A percentile compares a stretch with the other conserved stretches of the same genome.
Evolutionary conservation across 116 monocot species (phyloP).

Genomic region (Trichopus zeylanicus): DNA sequence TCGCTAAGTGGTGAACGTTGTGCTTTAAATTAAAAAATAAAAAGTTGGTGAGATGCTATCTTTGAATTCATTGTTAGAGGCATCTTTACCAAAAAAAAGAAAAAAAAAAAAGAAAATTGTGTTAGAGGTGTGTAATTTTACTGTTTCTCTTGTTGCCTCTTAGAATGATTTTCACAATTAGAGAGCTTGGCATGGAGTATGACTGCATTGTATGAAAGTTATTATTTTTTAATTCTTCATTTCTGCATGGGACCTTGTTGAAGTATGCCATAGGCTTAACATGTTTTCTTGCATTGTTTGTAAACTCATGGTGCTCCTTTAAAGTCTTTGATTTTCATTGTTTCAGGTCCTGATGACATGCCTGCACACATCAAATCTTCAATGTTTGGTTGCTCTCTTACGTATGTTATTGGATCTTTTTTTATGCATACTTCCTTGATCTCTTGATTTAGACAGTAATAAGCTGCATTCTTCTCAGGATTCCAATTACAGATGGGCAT

Average conservation of each 20-base stretch:
- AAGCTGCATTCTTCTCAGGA: slow-evolving; percentile 28
- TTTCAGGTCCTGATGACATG: slow-evolving; percentile 97
- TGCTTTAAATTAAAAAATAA: no score
- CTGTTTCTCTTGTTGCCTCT: no score
- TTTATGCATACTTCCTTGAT: background rate
- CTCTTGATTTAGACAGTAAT: slow-evolving; percentile 1
- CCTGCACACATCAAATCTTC: slow-evolving; percentile 99
- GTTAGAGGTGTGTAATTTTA: no score
- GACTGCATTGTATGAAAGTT: background rate
- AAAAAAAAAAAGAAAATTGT: no score
- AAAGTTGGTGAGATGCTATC: no score
- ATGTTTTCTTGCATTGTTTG: background rate
- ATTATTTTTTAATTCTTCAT: background rate
- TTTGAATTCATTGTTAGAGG: no score
- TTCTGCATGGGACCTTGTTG: background rate
- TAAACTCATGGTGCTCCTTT: slow-evolving; percentile 1
- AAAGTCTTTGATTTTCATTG: slow-evolving; percentile 3
- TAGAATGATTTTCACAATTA: no score
- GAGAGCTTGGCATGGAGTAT: no score
- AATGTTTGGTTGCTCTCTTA: slow-evolving; percentile 92
- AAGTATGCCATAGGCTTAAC: no score
- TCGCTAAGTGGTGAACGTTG: no score
- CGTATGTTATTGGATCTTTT: slow-evolving; percentile 36
- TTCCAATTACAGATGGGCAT: slow-evolving; percentile 87
- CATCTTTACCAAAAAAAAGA: no score